Evolutionary conservation across 768 basidiomycete species (phyloP), one percentile per base, ranked within the genome.

Genomic region (Tulasnella sp.): DNA sequence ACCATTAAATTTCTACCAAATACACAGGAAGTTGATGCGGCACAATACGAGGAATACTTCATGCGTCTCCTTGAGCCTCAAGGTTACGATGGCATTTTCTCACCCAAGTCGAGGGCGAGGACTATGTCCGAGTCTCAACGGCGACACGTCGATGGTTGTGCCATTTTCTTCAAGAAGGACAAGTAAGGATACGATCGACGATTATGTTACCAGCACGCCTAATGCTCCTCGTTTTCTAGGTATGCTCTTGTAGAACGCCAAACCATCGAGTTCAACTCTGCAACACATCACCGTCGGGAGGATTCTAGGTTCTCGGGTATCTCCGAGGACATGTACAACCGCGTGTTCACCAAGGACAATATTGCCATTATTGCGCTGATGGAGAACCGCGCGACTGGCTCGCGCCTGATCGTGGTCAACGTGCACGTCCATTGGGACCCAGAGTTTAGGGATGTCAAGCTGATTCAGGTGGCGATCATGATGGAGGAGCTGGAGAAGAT

Each of bases 241-340:
- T 99, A 95, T 85, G 89, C 92, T 80, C 90, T 99, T 32, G 92
- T 99, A 57, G 96, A 99, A 86, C 93, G 93, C 81, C 92, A 96
- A 75, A 89, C 96, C 55, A 88, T 99, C 82, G 98, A 99, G 84
- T 99, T 96, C 86, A 93, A 92, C 83, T 77, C 77, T 23, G 67
- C 77, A 16, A 32, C 75, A 6, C 32, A 76, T 37, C 57, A 46
- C 51, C 39, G 35, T 39, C 55, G 57, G 11, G 51, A 76, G 16
- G 75, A 76, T 61, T 40, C 48, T 9, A 76, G 57, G 32, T 57
- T 26, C 92, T 98, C 89, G 93, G 95, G 81, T 90, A 95, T 95
- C 87, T 97, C 95, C 23, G 96, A 99, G 82, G 97, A 98, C 86
- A 96, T 99, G 96, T 99, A 98, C 89, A 98, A 98, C 83, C 95